These are phyloP conservation scores for Fagopyrum esculentum DNA, from an alignment of 148 eudicot genomes.

Conservation along the genomic window DNA sequence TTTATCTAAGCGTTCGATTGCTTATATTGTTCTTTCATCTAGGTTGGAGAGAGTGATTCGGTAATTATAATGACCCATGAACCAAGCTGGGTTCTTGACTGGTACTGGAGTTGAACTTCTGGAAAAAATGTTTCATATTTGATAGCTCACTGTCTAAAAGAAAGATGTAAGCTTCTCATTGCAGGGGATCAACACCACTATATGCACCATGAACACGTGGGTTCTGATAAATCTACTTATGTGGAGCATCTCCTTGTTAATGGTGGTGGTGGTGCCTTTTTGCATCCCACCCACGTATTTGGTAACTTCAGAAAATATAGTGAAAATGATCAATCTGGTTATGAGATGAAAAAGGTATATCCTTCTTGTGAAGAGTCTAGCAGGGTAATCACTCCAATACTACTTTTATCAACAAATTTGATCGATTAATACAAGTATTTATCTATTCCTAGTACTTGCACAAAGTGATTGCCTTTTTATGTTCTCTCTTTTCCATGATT, in stretches of 20 bases:
- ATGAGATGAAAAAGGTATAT: constrained; percentile 70
- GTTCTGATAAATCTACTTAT: constrained; percentile 69
- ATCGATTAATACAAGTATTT: too few relatives aligned
- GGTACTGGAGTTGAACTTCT: constrained; percentile 81
- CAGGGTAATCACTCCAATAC: constrained; percentile 45
- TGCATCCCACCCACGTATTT: constrained; percentile 97
- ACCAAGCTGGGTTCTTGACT: constrained; percentile 98
- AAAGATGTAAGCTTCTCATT: constrained; percentile 86
- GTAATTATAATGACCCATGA: constrained; percentile 97
- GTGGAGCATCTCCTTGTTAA: constrained; percentile 95
- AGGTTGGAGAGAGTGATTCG: constrained; percentile 79
- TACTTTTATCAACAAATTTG: neutral
- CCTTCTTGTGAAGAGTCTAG: constrained; percentile 96
- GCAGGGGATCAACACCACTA: constrained; percentile 99
- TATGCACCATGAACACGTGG: constrained; percentile 83
- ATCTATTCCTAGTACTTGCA: neutral
- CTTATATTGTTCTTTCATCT: neutral
- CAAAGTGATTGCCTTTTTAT: neutral
- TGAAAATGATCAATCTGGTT: constrained; percentile 51
- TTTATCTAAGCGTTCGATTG: neutral
- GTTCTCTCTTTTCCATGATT: neutral
- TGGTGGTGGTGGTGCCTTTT: constrained; percentile 98
- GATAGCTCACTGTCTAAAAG: constrained; percentile 69
- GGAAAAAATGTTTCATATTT: constrained; percentile 78
- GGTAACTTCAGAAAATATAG: constrained; percentile 50